Evolutionary conservation across 768 basidiomycete genomes (phyloP), one percentile per base, ranked within the genome.

Genomic region (Panaeolus papilionaceus): DNA sequence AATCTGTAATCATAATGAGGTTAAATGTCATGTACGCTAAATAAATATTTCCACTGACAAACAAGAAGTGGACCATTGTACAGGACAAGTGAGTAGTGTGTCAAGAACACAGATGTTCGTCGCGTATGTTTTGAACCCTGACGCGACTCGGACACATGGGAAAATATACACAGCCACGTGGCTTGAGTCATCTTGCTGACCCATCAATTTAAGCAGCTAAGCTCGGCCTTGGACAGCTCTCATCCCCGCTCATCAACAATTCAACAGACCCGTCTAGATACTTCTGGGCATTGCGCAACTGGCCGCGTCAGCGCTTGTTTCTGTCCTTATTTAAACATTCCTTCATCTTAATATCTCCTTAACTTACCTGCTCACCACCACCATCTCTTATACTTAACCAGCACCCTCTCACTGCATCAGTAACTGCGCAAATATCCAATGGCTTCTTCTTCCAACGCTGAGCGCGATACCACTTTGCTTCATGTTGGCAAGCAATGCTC

Each of bases 401-500:
- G 5, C 28, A 33, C 28, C 28, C 23, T 40, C 61, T 37, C 54
- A 58, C 54, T 33, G 28, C 51, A 28, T 23, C 23, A 23, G 23
- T 23, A 26, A 49, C 18, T 6, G 9, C 23, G 4, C 47, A 20
- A 47, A 47, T n/a, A 47, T 49, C 28, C 40, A 14, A 72, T 67
- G 64, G 70, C 72, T 40, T 67, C 75, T 14, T 68, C 73, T 7
- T 71, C 71, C 12, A 66, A 71, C 38, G 38, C 75, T 9, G 82
- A 84, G 63, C 84, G 78, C 65, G 85, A 90, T 65, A 71, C 79
- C n/a, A 83, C 89, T 20, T 80, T 95, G 10, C 85, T 95, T 67
- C 78, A 81, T 45, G 76, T 95, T 70, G 92, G 92, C 7, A 84
- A 86, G 66, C 90, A 92, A 72, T 95, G 94, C 78, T 87, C 90